Conservation (phyloP, 805 yeast genomes). For the Metschnikowia borealis region DNA sequence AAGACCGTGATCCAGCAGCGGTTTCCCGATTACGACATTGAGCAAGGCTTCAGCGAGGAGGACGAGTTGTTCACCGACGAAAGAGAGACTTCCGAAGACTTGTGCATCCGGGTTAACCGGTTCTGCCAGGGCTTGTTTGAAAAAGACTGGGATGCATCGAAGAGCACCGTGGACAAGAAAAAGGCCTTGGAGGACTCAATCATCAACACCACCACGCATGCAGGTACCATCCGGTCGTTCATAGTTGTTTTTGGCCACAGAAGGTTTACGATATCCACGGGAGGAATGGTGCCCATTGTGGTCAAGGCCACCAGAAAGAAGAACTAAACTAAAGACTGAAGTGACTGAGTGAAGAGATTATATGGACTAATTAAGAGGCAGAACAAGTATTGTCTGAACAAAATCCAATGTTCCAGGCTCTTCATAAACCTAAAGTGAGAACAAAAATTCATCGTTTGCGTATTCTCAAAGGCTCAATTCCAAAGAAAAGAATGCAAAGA, state of each 20-base stretch:
- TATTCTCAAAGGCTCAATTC: no score
- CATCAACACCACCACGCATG: conserved; percentile 54
- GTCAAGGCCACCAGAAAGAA: conserved; percentile 39
- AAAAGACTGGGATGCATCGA: conserved; percentile 17
- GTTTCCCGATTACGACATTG: conserved; percentile 38
- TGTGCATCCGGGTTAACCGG: conserved; percentile 44
- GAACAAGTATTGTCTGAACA: no score
- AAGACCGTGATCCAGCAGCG: conserved; percentile 36
- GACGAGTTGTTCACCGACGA: conserved; percentile 45
- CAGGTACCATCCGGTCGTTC: conserved; percentile 54
- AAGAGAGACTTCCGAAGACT: conserved; percentile 49
- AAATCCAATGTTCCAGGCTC: no score
- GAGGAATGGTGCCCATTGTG: conserved; percentile 61
- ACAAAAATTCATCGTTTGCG: no score
- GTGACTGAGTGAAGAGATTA: no score
- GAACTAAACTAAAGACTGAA: no score
- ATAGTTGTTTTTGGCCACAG: conserved; percentile 53
- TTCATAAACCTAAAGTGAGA: no score
- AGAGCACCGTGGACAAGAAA: conserved; percentile 20
- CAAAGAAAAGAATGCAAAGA: no score
- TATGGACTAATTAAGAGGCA: no score
- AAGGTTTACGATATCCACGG: conserved; percentile 56
- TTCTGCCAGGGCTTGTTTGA: conserved; percentile 39
- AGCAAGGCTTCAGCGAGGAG: conserved; percentile 44
- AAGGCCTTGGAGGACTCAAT: conserved; percentile 20